Base-by-base conservation (phyloP, 768 basidiomycete genomes). In the Lactarius tabidus region DNA sequence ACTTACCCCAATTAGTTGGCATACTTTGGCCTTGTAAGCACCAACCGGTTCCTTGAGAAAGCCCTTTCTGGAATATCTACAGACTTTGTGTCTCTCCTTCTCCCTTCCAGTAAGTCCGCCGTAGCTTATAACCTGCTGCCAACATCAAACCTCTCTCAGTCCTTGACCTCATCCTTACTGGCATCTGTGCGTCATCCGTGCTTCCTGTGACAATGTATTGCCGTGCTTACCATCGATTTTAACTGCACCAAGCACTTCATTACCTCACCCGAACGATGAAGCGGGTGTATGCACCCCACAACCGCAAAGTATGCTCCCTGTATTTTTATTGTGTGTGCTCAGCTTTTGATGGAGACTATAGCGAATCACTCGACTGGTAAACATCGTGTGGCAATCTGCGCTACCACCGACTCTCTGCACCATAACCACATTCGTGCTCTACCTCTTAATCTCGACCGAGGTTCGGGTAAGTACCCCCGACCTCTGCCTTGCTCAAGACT, bases 361-460 rank as follows among this genome's bases (percentile, higher is more conserved):
- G 65, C 45, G 33, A 57, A 1, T 66, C 23, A 29, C 48, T 31
- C 38, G 33, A 36, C 60, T 66, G 14, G 57, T 66, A 29, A 33
- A 23, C 20, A n/a, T 53, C 23, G 56, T 58, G 26, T 66, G 65
- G 65, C 56, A 62, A 53, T 55, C 65, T 2, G 65, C 65, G 14
- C 26, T 66, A 18, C 65, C 60, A 39, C 65, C 65, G 6, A 62
- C 65, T 9, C 29, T 66, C 26, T 66, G 60, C 18, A n/a, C 60
- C 33, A 53, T 66, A 38, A 23, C 29, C 45, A 7, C 51, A 6
- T 41, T 35, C 9, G 29, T 62, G 4, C 0, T 61, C 1, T 66
- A 62, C 29, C 3, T 41, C 57, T 31, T 53, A 29, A 17, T 52
- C 15, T 3, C 48, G 10, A 31, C 18, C 2, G 15, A 23, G 10